Evolutionary conservation across 768 basidiomycete genomes (phyloP).

Genomic region (Lanmaoa pseudosensibilis): DNA sequence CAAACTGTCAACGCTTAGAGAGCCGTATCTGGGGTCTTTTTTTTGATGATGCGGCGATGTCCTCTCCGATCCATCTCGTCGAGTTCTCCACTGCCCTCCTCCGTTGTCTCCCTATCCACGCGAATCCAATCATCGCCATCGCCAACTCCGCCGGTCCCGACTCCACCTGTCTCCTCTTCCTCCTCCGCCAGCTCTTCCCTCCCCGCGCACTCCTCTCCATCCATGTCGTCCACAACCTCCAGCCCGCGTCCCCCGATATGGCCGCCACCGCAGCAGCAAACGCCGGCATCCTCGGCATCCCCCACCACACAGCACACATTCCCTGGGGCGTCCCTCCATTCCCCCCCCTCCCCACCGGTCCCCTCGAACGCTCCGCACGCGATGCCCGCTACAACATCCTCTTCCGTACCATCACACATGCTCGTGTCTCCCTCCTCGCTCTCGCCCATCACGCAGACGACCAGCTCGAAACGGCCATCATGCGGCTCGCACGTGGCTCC

Average conservation of each 20-base stretch:
- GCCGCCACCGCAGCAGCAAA: constrained; percentile 45
- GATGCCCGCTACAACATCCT: constrained; percentile 55
- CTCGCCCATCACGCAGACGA: constrained; percentile 82
- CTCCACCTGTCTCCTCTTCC: constrained; percentile 74
- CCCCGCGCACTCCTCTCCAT: constrained; percentile 50
- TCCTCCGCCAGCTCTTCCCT: constrained; percentile 47
- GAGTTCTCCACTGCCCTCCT: constrained; percentile 52
- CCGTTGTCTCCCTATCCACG: constrained; percentile 11
- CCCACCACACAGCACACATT: constrained; percentile 48
- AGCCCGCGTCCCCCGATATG: constrained; percentile 56
- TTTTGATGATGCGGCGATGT: too few relatives aligned
- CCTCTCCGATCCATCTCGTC: constrained; percentile 38
- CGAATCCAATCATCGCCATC: constrained; percentile 40
- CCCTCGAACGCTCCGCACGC: constrained; percentile 60
- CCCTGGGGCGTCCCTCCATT: constrained; percentile 59
- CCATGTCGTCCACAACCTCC: constrained; percentile 71
- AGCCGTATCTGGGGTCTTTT: too few relatives aligned
- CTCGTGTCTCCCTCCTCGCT: constrained; percentile 46
- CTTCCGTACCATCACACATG: constrained; percentile 45
- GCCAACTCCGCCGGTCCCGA: constrained; percentile 84
- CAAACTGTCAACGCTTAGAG: too few relatives aligned
- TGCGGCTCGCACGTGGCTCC: constrained; percentile 63
- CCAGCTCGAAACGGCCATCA: constrained; percentile 77
- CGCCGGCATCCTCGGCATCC: constrained; percentile 44
- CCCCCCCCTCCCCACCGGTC: constrained; percentile 44